Percentiles rank a stretch among this genome's conserved stretches.
Evolutionary conservation across 2,329 filamentous ascomycete species (phyloP).

Genomic region (Talaromyces pinophilus): DNA sequence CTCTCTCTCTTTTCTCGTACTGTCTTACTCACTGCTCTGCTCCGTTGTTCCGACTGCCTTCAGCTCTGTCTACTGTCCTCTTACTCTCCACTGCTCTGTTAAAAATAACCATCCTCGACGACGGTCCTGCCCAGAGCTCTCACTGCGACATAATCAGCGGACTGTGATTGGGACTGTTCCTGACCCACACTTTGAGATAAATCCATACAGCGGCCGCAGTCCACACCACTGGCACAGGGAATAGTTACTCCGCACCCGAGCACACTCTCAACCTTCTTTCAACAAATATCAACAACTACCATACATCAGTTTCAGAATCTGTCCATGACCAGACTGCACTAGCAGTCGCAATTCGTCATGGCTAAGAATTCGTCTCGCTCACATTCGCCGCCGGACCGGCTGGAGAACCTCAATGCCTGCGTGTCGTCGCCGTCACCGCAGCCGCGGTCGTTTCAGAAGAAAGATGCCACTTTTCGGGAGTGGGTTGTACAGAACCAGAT

Average conservation of each 20-base stretch:
- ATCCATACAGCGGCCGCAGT: not conserved
- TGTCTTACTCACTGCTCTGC: not conserved
- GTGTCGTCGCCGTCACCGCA: conserved; percentile 38
- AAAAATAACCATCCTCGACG: not conserved
- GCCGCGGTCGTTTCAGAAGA: conserved; percentile 30
- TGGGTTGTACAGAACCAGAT: conserved; percentile 80
- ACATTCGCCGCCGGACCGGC: conserved; percentile 28
- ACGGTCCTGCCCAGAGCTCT: not conserved
- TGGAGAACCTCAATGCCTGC: conserved; percentile 44
- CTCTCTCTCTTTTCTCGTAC: too few relatives aligned
- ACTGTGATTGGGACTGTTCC: conserved; percentile 15
- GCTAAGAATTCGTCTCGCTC: conserved; percentile 36
- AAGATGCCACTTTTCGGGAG: conserved; percentile 46
- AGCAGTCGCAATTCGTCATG: conserved; percentile 31
- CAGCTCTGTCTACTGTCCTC: not conserved
- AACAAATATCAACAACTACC: not conserved
- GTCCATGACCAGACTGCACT: conserved; percentile 14
- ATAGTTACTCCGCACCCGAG: conserved; percentile 15
- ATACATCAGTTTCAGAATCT: not conserved
- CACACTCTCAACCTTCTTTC: conserved; percentile 5
- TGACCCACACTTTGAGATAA: conserved; percentile 13
- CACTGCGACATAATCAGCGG: not conserved
- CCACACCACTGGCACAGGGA: not conserved
- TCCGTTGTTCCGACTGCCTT: not conserved
- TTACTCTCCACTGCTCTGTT: not conserved